Base-by-base conservation (phyloP, 192 early-diverging fungal species). In the Funneliformis mosseae region DNA sequence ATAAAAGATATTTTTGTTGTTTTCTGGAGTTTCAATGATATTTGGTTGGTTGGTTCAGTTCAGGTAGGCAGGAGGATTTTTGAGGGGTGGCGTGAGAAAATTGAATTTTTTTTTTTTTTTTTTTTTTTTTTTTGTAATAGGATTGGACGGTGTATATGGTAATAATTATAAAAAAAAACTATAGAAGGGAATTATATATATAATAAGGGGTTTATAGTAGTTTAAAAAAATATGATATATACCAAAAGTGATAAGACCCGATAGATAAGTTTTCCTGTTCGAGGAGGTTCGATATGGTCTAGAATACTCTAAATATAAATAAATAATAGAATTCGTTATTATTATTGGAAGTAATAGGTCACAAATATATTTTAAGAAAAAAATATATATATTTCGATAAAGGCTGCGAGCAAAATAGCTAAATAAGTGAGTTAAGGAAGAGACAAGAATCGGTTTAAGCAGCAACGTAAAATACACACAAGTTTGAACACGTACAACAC, bases 51-150 rank as follows among this genome's bases (percentile, higher is more conserved):
- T 28, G 63, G 68, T 41, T 39, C 48, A 50, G 14, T 12, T 55
- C 4, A 5, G 48, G 12, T 55, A 18, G 48, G 48, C 16, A 55
- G 48, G 48, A 12, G 14, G 48, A 9, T 33, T 70, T 21, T 41
- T 66, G 63, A 66, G 28, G 9, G 33, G 63, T 42, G 68, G 68
- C 68, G 68, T 70, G 68, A 70, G 68, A 70, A 70, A 70, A 42
- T 38, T 70, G 3, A 33, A 33, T 33, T 33, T 33, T 33, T 33
- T 33, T 33, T 33, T 33, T 33, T 33, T 33, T 33, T 33, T 33
- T 33, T 33, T 33, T 33, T 33, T 33, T 33, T 33, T 55, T 4
- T 4, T n/a, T 42, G 68, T n/a, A 70, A 70, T 70, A 41, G 68
- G 68, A 70, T 70, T 70, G 68, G 68, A 41, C 38, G 21, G 12